These are phyloP conservation scores for Kwoniella botswanensis DNA, from an alignment of 768 basidiomycete species.

Conservation along the genomic window DNA sequence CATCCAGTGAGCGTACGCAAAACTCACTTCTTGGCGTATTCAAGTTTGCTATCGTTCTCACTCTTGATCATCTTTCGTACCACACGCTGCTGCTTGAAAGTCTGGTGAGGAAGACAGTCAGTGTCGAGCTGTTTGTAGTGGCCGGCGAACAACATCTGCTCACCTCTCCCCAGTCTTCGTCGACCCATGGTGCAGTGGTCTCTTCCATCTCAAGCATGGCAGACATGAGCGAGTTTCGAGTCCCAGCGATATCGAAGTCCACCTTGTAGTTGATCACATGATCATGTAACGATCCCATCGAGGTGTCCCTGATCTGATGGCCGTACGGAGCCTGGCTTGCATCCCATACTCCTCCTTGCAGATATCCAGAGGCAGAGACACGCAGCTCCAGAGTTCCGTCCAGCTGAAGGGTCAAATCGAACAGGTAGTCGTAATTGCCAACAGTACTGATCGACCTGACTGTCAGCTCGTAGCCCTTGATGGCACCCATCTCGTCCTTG, in stretches of 20 bases:
- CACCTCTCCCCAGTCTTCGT: constrained; percentile 57
- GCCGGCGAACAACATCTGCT: constrained; percentile 1
- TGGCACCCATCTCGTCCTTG: constrained; percentile 65
- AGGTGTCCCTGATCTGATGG: constrained; percentile 60
- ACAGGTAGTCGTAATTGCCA: constrained; percentile 66
- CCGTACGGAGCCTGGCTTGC: constrained; percentile 64
- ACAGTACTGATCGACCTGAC: constrained; percentile 68
- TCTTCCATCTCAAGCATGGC: constrained; percentile 64
- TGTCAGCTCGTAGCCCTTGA: constrained; percentile 67
- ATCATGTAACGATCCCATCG: constrained; percentile 67
- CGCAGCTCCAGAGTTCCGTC: constrained; percentile 74
- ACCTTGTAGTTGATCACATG: constrained; percentile 71
- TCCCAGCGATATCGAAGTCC: constrained; percentile 70
- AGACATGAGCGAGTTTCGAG: constrained; percentile 66
- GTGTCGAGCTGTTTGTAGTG: neutral
- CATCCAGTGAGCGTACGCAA: neutral
- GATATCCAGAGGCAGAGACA: constrained; percentile 69
- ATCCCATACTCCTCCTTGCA: constrained; percentile 70
- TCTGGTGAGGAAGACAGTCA: constrained; percentile 6
- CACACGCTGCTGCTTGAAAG: constrained; percentile 28
- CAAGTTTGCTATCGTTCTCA: constrained; percentile 59
- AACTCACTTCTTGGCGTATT: constrained; percentile 63
- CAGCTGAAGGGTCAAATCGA: constrained; percentile 71
- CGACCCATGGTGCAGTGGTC: constrained; percentile 65
- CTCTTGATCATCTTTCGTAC: constrained; percentile 18